Percentiles rank a stretch among this genome's conserved stretches.
Evolutionary conservation across 2,329 filamentous ascomycete species (phyloP).

Genomic region (Mycosphaerella sp.): DNA sequence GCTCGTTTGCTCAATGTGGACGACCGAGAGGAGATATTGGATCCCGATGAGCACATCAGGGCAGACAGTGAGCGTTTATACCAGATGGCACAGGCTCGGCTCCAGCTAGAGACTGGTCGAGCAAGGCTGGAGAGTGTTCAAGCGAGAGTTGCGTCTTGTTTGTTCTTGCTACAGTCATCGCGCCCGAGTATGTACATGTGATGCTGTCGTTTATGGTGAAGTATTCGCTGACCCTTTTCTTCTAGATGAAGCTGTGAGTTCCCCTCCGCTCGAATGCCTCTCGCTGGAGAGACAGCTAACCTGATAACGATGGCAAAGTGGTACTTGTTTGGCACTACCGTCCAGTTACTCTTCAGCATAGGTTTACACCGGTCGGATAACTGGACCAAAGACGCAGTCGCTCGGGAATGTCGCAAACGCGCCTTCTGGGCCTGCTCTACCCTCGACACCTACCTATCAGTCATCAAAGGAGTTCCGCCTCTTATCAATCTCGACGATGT

Average conservation of each 20-base stretch:
- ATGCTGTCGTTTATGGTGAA: background rate
- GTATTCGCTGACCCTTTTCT: background rate
- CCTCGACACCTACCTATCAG: constrained; percentile 36
- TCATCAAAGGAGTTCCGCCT: constrained; percentile 36
- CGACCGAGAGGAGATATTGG: constrained; percentile 17
- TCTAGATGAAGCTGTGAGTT: constrained; percentile 4
- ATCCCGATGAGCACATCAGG: constrained; percentile 19
- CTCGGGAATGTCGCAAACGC: constrained; percentile 34
- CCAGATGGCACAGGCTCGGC: constrained; percentile 22
- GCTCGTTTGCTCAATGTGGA: constrained; percentile 30
- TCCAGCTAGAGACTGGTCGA: constrained; percentile 26
- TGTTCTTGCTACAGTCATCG: constrained; percentile 33
- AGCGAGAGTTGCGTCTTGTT: constrained; percentile 37
- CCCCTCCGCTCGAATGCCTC: background rate
- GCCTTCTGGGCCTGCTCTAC: constrained; percentile 38
- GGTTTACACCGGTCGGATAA: constrained; percentile 33
- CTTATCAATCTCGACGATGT: constrained; percentile 34
- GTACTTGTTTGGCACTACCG: constrained; percentile 36
- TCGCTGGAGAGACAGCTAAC: background rate
- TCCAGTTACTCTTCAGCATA: constrained; percentile 36
- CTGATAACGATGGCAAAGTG: constrained; percentile 20
- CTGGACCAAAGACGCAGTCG: constrained; percentile 21
- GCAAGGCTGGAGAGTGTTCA: constrained; percentile 35
- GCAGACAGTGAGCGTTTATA: constrained; percentile 29
- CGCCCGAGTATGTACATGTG: constrained; percentile 3